These are phyloP conservation scores for Calocybe gangraenosa DNA, from an alignment of 768 basidiomycete genomes.

Conservation along the genomic window DNA sequence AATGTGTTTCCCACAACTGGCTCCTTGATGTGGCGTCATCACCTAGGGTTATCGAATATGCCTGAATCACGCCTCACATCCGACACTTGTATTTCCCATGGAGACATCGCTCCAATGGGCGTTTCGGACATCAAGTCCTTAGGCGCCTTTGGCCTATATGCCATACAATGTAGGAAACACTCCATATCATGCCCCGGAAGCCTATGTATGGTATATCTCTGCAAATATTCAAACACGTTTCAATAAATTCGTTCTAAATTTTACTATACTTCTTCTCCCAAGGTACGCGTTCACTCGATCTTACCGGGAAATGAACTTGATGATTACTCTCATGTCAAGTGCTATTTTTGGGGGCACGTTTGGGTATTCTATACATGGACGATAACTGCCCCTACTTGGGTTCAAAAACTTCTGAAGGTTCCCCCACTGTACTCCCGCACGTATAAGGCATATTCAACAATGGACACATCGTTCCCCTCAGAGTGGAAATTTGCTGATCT, in stretches of 20 bases:
- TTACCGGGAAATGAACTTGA: not conserved
- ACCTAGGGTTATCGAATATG: no score
- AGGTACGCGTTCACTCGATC: not conserved
- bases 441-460: constrained; percentile 16
- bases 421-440: constrained; percentile 8
- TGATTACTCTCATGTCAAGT: no score
- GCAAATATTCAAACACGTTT: not conserved
- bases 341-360: not conserved
- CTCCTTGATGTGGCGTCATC: no score
- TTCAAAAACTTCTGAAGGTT: constrained; percentile 16
- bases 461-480: constrained; percentile 14
- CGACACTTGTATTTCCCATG: no score
- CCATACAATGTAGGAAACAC: no score
- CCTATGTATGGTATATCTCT: constrained; percentile 3
- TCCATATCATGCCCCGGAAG: not conserved
- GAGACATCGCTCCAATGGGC: no score
- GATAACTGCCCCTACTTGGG: constrained; percentile 1
- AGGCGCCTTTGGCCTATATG: no score
- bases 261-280: constrained; percentile 3
- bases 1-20: no score
- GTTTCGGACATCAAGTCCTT: no score
- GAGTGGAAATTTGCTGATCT: constrained; percentile 26
- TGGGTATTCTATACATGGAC: no score
- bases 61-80: no score
- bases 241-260: not conserved